Conservation (phyloP, 2,329 filamentous ascomycete species). For the Microthyrium microscopicum region DNA sequence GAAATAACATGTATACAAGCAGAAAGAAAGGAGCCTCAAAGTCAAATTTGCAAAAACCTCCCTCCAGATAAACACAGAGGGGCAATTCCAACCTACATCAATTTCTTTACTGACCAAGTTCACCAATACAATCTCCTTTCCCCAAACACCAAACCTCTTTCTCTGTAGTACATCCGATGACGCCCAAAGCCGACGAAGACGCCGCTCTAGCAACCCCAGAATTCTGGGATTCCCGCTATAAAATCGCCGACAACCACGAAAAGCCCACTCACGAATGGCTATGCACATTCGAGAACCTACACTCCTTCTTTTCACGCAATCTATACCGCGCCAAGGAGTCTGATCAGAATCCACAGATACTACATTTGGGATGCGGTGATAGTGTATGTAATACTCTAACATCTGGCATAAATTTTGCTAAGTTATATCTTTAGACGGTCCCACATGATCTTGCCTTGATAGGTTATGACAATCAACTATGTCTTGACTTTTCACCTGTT, state of each 20-base stretch:
- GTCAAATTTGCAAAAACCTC: too few relatives aligned
- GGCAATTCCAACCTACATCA: too few relatives aligned
- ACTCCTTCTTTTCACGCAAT: constrained; percentile 26
- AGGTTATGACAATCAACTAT: constrained; percentile 19
- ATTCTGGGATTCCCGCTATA: constrained; percentile 33
- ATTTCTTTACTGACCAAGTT: too few relatives aligned
- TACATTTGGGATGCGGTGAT: constrained; percentile 39
- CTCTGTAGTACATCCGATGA: too few relatives aligned
- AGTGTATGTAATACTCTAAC: constrained; percentile 24
- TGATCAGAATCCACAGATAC: constrained; percentile 23
- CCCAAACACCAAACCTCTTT: too few relatives aligned
- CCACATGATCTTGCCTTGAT: constrained; percentile 27
- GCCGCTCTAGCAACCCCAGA: constrained; percentile 22
- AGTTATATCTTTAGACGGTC: constrained; percentile 24
- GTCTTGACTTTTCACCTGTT: constrained; percentile 33
- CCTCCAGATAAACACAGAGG: too few relatives aligned
- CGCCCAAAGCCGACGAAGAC: too few relatives aligned
- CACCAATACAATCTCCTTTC: too few relatives aligned
- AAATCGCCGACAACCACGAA: constrained; percentile 18
- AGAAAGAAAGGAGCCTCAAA: too few relatives aligned
- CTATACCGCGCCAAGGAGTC: constrained; percentile 21
- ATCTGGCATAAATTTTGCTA: not conserved
- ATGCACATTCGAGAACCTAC: constrained; percentile 28
- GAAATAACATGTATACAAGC: too few relatives aligned
- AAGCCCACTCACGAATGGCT: constrained; percentile 36